A percentile compares a stretch with the other conserved stretches of the same genome.
Evolutionary conservation across 805 yeast genomes (phyloP).

Genomic region (Kregervanrija pseudodelftensis): DNA sequence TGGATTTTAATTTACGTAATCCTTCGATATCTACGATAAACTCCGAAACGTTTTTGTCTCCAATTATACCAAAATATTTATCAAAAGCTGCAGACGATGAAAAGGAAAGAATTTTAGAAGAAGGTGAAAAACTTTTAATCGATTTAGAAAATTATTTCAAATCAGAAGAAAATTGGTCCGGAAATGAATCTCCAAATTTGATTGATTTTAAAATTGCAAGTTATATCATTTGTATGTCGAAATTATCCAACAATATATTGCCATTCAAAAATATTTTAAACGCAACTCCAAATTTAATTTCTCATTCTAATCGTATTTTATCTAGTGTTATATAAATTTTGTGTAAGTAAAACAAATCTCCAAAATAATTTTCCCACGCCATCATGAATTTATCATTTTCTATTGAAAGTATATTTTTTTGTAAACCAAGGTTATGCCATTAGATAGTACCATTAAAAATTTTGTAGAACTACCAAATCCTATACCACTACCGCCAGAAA

Average conservation of each 20-base stretch:
- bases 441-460: too few relatives aligned
- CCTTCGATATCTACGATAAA: conserved; percentile 18
- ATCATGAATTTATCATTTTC: too few relatives aligned
- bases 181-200: conserved; percentile 1
- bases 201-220: conserved; percentile 16
- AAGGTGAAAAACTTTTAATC: not conserved
- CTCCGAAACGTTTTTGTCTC: not conserved
- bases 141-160: not conserved
- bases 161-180: not conserved
- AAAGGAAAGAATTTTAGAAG: not conserved
- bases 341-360: too few relatives aligned
- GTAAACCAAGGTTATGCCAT: too few relatives aligned
- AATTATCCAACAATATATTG: conserved; percentile 1
- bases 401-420: too few relatives aligned
- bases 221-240: conserved; percentile 6
- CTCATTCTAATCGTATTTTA: not conserved
- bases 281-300: not conserved
- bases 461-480: too few relatives aligned
- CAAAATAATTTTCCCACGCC: too few relatives aligned
- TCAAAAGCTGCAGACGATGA: not conserved
- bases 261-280: not conserved
- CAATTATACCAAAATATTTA: not conserved
- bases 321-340: not conserved
- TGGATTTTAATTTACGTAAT: conserved; percentile 27
- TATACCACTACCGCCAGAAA: too few relatives aligned